These are phyloP conservation scores for Globisporangium spiculum DNA, from an alignment of 352 stramenopile genomes.

Conservation along the genomic window DNA sequence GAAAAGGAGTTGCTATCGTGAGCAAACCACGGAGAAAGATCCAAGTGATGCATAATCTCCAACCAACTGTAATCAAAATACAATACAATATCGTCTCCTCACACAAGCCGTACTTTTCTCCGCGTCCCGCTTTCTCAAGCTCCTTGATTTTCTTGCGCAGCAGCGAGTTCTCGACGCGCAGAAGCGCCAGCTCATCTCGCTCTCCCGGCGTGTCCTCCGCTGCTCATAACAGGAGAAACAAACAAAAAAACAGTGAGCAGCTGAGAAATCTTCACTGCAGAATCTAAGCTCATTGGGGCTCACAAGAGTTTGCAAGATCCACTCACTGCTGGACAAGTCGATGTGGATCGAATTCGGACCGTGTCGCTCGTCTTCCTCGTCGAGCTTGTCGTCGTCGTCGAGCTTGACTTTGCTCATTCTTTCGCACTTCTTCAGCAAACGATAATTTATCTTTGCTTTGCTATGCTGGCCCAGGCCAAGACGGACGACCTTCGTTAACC, in stretches of 20 bases:
- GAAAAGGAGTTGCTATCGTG: not conserved
- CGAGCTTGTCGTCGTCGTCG: constrained; percentile 11
- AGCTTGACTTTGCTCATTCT: not conserved
- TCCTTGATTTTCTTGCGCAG: constrained; percentile 72
- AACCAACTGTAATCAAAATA: not conserved
- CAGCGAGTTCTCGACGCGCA: constrained; percentile 63
- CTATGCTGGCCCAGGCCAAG: not conserved
- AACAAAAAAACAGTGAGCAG: not conserved
- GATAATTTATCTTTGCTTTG: not conserved
- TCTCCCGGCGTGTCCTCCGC: constrained; percentile 21
- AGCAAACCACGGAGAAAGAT: not conserved
- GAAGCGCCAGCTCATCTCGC: constrained; percentile 41
- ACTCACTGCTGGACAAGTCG: constrained; percentile 27
- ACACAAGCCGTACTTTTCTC: constrained; percentile 35
- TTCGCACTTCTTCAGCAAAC: not conserved
- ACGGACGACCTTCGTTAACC: not conserved
- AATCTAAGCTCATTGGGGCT: not conserved
- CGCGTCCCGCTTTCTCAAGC: constrained; percentile 42
- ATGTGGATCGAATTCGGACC: constrained; percentile 34
- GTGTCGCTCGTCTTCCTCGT: constrained; percentile 15
- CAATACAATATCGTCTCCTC: not conserved
- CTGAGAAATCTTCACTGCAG: not conserved
- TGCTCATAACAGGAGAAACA: not conserved
- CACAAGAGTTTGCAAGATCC: not conserved
- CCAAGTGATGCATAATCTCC: not conserved